phyloP scores from a whole-genome alignment of 2,329 filamentous ascomycete species.

The Pseudocercospora crystallina region DNA sequence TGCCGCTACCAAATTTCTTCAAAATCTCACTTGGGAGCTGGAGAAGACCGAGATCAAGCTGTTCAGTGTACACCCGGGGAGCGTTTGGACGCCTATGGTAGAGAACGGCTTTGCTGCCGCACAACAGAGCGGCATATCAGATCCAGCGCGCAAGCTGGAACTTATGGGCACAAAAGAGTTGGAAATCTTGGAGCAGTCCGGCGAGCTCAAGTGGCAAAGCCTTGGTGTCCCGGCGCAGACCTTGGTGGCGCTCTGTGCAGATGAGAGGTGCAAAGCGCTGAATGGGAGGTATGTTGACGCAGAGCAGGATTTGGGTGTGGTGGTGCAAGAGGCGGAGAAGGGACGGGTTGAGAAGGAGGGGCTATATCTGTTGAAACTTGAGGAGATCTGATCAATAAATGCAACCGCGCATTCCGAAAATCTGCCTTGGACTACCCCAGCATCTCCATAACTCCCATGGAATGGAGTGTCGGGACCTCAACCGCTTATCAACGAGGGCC shows the following conservation, averaged over 20 bases:
- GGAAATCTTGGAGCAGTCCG: neutral
- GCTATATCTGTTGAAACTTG: slow-evolving; percentile 9
- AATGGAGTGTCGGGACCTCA: too few species aligned
- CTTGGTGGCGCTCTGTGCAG: slow-evolving; percentile 9
- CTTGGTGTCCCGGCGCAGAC: slow-evolving; percentile 4
- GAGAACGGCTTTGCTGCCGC: neutral
- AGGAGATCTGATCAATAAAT: slow-evolving; percentile 1
- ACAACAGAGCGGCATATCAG: too few species aligned
- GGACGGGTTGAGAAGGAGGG: slow-evolving; percentile 8
- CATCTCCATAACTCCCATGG: too few species aligned
- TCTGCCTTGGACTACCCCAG: too few species aligned
- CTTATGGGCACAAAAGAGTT: neutral
- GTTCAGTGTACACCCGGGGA: slow-evolving; percentile 4
- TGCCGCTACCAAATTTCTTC: slow-evolving; percentile 2
- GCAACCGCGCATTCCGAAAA: too few species aligned
- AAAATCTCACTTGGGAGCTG: neutral
- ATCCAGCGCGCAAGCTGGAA: neutral
- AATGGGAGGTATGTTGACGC: slow-evolving; percentile 6
- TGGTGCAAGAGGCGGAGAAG: slow-evolving; percentile 5
- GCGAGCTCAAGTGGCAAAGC: slow-evolving; percentile 3
- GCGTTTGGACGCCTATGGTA: neutral
- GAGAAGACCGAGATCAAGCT: neutral
- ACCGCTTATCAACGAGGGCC: too few species aligned
- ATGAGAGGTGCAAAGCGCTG: slow-evolving; percentile 7
- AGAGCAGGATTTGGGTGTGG: slow-evolving; percentile 9